These are phyloP conservation scores for Coemansia sp. DNA, from an alignment of 192 early-diverging fungal species.

Conservation along the genomic window DNA sequence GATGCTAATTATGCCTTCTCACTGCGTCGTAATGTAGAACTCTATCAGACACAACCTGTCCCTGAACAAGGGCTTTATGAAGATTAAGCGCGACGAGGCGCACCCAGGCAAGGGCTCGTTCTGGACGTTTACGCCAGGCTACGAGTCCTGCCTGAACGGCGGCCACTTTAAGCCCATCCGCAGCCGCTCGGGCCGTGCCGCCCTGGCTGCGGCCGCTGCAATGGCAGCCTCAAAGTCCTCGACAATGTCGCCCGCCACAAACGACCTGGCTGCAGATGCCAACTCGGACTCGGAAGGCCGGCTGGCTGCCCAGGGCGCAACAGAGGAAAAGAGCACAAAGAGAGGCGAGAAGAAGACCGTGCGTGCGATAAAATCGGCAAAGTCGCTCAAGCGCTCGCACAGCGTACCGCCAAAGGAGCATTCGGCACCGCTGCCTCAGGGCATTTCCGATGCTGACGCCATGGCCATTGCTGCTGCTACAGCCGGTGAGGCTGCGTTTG, in stretches of 20 bases:
- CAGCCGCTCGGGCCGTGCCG: conserved; percentile 53
- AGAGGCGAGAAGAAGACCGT: conserved; percentile 43
- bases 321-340: conserved; percentile 9
- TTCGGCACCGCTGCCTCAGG: conserved; percentile 16
- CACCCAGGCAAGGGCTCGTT: conserved; percentile 84
- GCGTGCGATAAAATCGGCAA: conserved; percentile 40
- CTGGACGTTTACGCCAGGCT: conserved; percentile 64
- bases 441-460: conserved; percentile 5
- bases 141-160: conserved; percentile 50
- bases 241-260: conserved; percentile 2
- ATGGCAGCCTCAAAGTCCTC: conserved; percentile 34
- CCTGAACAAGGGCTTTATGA: conserved; percentile 79
- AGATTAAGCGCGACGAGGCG: conserved; percentile 71
- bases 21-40: conserved; percentile 63
- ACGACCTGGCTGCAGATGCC: conserved; percentile 4
- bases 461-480: conserved; percentile 8
- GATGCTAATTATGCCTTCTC: not conserved
- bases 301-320: conserved; percentile 1
- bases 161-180: conserved; percentile 57
- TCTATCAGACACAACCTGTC: conserved; percentile 89
- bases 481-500: conserved; percentile 5
- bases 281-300: conserved; percentile 13
- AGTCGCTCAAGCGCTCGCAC: conserved; percentile 55
- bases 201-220: conserved; percentile 52
- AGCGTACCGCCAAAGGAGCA: conserved; percentile 54